Evolutionary conservation across 352 stramenopile species (phyloP).

Genomic region (Blastocystis sp.): DNA sequence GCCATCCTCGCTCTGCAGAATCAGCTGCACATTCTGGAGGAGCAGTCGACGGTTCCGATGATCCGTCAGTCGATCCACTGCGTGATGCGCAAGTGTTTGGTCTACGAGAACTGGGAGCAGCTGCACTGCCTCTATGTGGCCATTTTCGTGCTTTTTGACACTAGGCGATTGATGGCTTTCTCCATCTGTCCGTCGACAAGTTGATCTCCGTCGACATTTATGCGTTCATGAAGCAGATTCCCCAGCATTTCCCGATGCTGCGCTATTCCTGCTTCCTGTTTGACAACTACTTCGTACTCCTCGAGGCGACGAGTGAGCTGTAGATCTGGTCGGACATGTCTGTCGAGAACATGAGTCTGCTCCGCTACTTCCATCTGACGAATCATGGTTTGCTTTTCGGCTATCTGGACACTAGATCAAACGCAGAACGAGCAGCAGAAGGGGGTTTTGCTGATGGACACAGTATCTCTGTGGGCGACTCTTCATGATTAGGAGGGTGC

Average conservation of each 20-base stretch:
- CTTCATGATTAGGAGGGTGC: neutral
- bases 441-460: neutral
- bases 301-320: neutral
- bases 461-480: too few species aligned
- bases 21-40: neutral
- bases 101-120: neutral
- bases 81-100: neutral
- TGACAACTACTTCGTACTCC: conserved; percentile 7
- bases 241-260: neutral
- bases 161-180: conserved; percentile 30
- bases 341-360: neutral
- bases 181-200: neutral
- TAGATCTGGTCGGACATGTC: conserved; percentile 8
- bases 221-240: conserved; percentile 13
- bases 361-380: neutral
- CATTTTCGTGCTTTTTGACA: neutral
- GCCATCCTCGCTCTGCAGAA: neutral
- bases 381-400: neutral
- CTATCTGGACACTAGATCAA: neutral
- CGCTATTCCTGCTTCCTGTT: conserved; percentile 9
- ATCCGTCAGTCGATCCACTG: neutral
- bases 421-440: neutral
- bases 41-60: neutral
- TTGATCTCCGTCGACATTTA: neutral
- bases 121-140: conserved; percentile 34